Base-by-base conservation (phyloP, 495 filamentous ascomycete genomes). In the Astrothelium subdiscretum region DNA sequence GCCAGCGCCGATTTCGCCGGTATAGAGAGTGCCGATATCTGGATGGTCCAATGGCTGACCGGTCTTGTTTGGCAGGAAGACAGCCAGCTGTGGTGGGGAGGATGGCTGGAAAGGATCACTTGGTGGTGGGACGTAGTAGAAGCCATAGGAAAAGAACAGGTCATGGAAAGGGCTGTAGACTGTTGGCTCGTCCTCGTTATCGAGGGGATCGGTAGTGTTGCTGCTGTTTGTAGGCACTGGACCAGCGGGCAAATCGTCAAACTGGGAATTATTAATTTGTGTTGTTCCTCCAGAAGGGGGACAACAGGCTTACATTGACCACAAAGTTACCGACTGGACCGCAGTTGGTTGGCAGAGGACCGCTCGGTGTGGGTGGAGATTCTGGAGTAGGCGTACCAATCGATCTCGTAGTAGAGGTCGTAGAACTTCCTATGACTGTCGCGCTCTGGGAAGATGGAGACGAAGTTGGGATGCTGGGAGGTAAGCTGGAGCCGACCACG, bases 81-180 rank as follows among this genome's bases (percentile, higher is more conserved):
- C 69, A 31, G 71, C 74, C 4, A 80, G 71, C 58, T 75, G 73
- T 4, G 75, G 75, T 32, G 69, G 61, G 2, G 76, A 77, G 40
- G 64, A 59, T 2, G 78, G 74, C 8, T 67, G 62, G 58, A 72
- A 78, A 1, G 78, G 76, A 62, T 73, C 74, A 48, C 61, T 70
- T 15, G 73, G 73, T 35, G 70, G 68, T 27, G 76, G 75, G 11
- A 74, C 69, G 64, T 79, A 79, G 31, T 66, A 70, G 62, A 73
- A 78, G 48, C 74, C 72, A 59, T 74, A 67, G 31, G 71, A 69
- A 63, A 72, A 78, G 61, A 69, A 76, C 24, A 79, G 65, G 61
- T 78, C 73, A 52, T 75, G 72, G 65, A 78, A 79, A 10, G 78
- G 77, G 40, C 77, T 77, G 42, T 69, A 71, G 43, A 80, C 67